These are phyloP conservation scores for Aspergillus kassunensis DNA, from an alignment of 495 filamentous ascomycete species.

Conservation along the genomic window DNA sequence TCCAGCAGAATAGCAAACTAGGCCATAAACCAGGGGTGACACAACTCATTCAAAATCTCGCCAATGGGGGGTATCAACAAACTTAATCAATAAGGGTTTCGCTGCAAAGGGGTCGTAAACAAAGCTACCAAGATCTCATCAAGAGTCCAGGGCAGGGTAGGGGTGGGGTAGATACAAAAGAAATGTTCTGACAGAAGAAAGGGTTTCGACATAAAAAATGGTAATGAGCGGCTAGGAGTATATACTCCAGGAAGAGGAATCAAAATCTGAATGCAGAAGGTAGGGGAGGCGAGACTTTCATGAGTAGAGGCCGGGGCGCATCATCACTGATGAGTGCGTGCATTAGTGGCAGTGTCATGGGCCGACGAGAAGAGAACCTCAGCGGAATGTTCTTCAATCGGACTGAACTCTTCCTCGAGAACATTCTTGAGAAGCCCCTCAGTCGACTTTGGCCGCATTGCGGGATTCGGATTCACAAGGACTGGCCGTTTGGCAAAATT, in stretches of 20 bases:
- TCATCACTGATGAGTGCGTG: conserved; percentile 38
- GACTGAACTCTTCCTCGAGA: conserved; percentile 39
- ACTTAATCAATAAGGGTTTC: conserved; percentile 13
- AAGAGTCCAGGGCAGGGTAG: conserved; percentile 6
- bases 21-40: conserved; percentile 11
- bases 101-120: conserved; percentile 2
- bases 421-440: conserved; percentile 64
- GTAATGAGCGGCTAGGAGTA: conserved; percentile 30
- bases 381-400: conserved; percentile 33
- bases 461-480: conserved; percentile 41
- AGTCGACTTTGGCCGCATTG: conserved; percentile 55
- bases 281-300: conserved; percentile 2
- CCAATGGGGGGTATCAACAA: conserved; percentile 44
- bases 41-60: conserved; percentile 30
- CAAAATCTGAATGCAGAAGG: background rate
- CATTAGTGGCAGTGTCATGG: conserved; percentile 55
- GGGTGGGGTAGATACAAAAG: background rate
- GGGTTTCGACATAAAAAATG: conserved; percentile 27
- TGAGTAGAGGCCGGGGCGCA: background rate
- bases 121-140: conserved; percentile 13
- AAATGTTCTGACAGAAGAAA: too few relatives aligned
- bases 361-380: conserved; percentile 60
- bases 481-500: conserved; percentile 50
- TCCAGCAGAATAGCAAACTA: conserved; percentile 9
- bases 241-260: conserved; percentile 15